A percentile compares a stretch with the other conserved stretches of the same genome.
Evolutionary conservation across 163 green algal species (phyloP).

Genomic region (Coccomyxa subellipsoidea): DNA sequence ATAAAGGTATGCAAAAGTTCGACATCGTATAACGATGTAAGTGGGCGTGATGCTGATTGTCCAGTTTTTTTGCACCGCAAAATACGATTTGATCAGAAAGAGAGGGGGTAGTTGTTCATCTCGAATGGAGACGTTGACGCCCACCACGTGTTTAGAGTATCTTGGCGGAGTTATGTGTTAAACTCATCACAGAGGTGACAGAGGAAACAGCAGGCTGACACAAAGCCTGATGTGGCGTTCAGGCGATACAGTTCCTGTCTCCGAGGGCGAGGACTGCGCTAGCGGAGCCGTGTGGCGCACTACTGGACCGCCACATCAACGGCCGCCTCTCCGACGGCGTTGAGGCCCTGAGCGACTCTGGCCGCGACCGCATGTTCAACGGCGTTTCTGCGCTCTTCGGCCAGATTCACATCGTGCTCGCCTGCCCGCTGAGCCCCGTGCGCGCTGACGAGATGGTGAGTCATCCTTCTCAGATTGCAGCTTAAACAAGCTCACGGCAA

Average conservation of each 20-base stretch:
- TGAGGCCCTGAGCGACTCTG: conserved; percentile 21
- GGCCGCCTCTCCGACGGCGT: neutral
- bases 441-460: neutral
- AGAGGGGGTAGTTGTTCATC: too few species aligned
- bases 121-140: too few species aligned
- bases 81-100: too few species aligned
- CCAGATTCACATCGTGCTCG: neutral
- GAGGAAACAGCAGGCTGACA: too few species aligned
- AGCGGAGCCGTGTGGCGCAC: neutral
- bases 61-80: too few species aligned
- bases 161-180: too few species aligned
- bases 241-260: neutral
- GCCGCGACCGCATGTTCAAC: conserved; percentile 28
- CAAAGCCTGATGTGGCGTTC: too few species aligned
- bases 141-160: too few species aligned
- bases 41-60: too few species aligned
- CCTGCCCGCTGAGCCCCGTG: neutral
- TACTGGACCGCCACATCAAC: conserved; percentile 10
- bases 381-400: neutral
- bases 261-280: neutral
- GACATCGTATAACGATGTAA: too few species aligned
- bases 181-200: too few species aligned
- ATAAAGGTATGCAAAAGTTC: conserved; percentile 11
- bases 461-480: neutral
- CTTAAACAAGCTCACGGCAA: too few species aligned